Conservation (phyloP, 768 basidiomycete genomes). For the Calocera viscosa region DNA sequence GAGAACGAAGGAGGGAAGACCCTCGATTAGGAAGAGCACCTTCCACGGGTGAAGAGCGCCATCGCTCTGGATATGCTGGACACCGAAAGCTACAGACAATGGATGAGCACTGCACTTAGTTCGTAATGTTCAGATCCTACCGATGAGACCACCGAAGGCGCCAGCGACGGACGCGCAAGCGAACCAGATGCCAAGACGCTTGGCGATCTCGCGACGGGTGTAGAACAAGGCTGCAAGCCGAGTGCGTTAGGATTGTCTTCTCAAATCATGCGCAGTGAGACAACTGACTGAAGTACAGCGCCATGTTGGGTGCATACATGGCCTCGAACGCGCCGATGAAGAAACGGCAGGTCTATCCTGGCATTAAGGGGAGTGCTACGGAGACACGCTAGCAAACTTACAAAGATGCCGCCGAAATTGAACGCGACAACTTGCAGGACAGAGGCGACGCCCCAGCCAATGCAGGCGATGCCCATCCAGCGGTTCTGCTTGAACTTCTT, state of each 20-base stretch:
- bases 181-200: conserved; percentile 70
- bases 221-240: conserved; percentile 52
- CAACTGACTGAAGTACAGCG: conserved; percentile 59
- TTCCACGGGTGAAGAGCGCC: neutral
- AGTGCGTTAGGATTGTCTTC: no score
- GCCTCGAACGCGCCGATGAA: conserved; percentile 67
- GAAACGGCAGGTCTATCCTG: conserved; percentile 32
- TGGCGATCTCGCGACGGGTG: conserved; percentile 58
- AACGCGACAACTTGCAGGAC: conserved; percentile 43
- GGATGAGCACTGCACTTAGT: neutral
- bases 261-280: neutral
- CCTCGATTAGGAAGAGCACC: conserved; percentile 20
- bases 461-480: no score
- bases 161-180: conserved; percentile 75
- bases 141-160: conserved; percentile 73
- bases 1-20: conserved; percentile 54
- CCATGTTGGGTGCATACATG: conserved; percentile 63
- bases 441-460: no score
- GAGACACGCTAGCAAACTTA: conserved; percentile 13
- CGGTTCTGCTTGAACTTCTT: no score
- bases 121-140: neutral
- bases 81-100: neutral
- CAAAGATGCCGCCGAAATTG: conserved; percentile 46
- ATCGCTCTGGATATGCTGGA: neutral
- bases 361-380: no score